Conservation (phyloP, 805 yeast genomes). For the Candida wancherniae region DNA sequence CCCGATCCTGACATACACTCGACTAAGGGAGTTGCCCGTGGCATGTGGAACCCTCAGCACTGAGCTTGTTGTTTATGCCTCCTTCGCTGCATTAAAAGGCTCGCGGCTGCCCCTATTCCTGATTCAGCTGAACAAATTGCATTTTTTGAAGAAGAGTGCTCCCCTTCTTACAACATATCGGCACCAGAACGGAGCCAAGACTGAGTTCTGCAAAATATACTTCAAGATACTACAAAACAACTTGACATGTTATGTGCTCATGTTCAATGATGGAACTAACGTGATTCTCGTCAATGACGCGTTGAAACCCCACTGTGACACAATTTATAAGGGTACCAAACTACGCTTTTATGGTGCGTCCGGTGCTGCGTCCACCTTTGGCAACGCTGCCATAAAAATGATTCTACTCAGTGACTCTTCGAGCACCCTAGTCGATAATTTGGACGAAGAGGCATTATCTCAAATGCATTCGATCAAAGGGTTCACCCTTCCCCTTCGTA, state of each 20-base stretch:
- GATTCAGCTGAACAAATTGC: slow-evolving; percentile 15
- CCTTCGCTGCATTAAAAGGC: slow-evolving; percentile 7
- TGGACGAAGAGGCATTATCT: slow-evolving; percentile 9
- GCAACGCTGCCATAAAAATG: slow-evolving; percentile 25
- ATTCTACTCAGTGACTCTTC: slow-evolving; percentile 18
- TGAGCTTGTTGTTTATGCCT: slow-evolving; percentile 11
- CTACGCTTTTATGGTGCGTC: slow-evolving; percentile 29
- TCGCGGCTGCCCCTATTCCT: slow-evolving; percentile 11
- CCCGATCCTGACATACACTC: slow-evolving; percentile 11
- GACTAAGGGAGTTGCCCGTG: slow-evolving; percentile 15
- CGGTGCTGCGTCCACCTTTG: slow-evolving; percentile 33
- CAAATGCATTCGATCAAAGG: slow-evolving; percentile 8
- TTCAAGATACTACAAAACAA: slow-evolving; percentile 26
- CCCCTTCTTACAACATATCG: slow-evolving; percentile 24
- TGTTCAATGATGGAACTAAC: slow-evolving; percentile 18
- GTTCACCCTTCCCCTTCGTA: slow-evolving; percentile 7
- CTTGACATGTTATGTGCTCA: slow-evolving; percentile 25
- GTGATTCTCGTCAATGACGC: slow-evolving; percentile 26
- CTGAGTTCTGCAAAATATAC: slow-evolving; percentile 26
- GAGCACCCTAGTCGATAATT: slow-evolving; percentile 20
- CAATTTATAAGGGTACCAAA: slow-evolving; percentile 24
- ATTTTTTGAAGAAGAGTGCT: slow-evolving; percentile 23
- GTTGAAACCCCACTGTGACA: slow-evolving; percentile 27
- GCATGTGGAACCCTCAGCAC: slow-evolving; percentile 11
- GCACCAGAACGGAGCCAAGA: slow-evolving; percentile 13